These are phyloP conservation scores for Neurospora terricola DNA, from an alignment of 495 filamentous ascomycete genomes.

Conservation along the genomic window DNA sequence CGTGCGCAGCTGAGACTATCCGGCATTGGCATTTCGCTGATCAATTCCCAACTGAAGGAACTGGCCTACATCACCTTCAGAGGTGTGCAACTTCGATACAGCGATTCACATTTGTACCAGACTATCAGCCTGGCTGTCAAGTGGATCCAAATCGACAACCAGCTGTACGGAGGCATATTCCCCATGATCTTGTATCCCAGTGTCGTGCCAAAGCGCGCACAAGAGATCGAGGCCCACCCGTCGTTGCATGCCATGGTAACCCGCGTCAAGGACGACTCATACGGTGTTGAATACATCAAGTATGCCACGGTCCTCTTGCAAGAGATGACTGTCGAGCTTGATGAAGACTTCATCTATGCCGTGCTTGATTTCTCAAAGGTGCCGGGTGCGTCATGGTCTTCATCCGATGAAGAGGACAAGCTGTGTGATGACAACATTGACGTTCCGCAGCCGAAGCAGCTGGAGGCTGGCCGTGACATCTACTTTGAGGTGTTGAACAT, in stretches of 20 bases:
- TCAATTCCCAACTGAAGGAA: slow-evolving; percentile 87
- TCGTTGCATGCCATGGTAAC: slow-evolving; percentile 88
- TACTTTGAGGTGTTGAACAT: slow-evolving; percentile 97
- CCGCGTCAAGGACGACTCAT: slow-evolving; percentile 94
- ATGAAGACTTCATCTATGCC: slow-evolving; percentile 96
- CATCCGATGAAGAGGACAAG: slow-evolving; percentile 65
- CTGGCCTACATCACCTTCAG: slow-evolving; percentile 89
- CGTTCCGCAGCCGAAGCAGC: slow-evolving; percentile 82
- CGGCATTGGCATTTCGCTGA: slow-evolving; percentile 85
- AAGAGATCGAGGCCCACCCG: slow-evolving; percentile 93
- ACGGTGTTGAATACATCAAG: slow-evolving; percentile 97
- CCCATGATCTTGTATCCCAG: slow-evolving; percentile 95
- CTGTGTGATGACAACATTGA: slow-evolving; percentile 84
- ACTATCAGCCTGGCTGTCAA: slow-evolving; percentile 83
- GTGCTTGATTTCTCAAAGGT: slow-evolving; percentile 93
- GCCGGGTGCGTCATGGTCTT: slow-evolving; percentile 84
- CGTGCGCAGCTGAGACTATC: slow-evolving; percentile 77
- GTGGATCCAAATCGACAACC: slow-evolving; percentile 99
- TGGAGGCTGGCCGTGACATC: slow-evolving; percentile 77
- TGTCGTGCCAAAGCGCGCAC: slow-evolving; percentile 96
- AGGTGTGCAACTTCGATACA: slow-evolving; percentile 84
- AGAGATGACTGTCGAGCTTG: slow-evolving; percentile 96
- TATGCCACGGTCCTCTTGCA: slow-evolving; percentile 89
- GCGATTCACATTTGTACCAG: slow-evolving; percentile 86
- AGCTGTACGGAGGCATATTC: slow-evolving; percentile 96